phyloP scores from a whole-genome alignment of 371 early-diverging fungal genomes.

The Rhizomucor pusillus region DNA sequence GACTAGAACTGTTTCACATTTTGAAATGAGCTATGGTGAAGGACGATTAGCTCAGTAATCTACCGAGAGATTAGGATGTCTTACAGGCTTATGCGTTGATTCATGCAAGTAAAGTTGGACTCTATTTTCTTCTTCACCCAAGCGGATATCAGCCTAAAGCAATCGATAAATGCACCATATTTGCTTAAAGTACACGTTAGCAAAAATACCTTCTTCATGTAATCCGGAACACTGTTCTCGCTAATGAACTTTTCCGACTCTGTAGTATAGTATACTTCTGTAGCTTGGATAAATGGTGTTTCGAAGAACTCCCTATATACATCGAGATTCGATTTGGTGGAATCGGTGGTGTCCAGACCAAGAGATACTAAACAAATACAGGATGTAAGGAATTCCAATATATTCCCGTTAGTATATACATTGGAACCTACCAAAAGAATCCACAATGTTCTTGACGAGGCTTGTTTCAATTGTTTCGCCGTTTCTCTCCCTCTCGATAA shows the following conservation, averaged over 20 bases:
- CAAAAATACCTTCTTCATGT: slow-evolving; percentile 79
- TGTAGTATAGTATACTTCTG: slow-evolving; percentile 81
- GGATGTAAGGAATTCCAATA: background rate
- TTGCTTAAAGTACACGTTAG: background rate
- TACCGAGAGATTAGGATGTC: background rate
- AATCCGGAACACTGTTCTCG: slow-evolving; percentile 86
- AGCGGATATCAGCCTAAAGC: slow-evolving; percentile 70
- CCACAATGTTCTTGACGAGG: slow-evolving; percentile 84
- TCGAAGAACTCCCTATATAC: slow-evolving; percentile 87
- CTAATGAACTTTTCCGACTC: slow-evolving; percentile 84
- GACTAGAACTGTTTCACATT: slow-evolving; percentile 84
- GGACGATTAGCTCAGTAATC: background rate
- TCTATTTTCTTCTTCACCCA: slow-evolving; percentile 87
- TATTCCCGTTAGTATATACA: background rate
- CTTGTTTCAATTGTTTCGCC: slow-evolving; percentile 89
- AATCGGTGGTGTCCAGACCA: slow-evolving; percentile 82
- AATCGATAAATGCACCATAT: background rate
- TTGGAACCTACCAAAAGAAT: slow-evolving; percentile 72
- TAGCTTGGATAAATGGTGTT: slow-evolving; percentile 73
- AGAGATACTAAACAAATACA: slow-evolving; percentile 67
- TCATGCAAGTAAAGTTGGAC: slow-evolving; percentile 86
- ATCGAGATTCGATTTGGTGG: slow-evolving; percentile 77
- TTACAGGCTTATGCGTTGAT: slow-evolving; percentile 68
- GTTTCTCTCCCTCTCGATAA: slow-evolving; percentile 84
- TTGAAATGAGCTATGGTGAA: slow-evolving; percentile 55